Conservation (phyloP, 2,329 filamentous ascomycete genomes). For the Venturia asperata region DNA sequence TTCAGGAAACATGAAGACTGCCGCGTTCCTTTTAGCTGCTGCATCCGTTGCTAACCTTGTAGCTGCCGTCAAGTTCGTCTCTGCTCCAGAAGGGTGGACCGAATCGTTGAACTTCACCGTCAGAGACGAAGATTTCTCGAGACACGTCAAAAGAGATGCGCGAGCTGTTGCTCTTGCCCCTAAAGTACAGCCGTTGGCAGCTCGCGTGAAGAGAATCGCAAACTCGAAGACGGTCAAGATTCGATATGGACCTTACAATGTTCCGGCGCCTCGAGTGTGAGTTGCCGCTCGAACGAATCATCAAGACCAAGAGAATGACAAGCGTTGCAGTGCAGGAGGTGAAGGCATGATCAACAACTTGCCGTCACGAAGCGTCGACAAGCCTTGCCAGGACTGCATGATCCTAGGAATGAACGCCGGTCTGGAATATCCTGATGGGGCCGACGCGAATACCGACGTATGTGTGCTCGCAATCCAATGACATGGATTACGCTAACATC, state of each 20-base stretch:
- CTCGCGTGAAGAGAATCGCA: conserved; percentile 8
- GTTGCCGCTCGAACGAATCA: background rate
- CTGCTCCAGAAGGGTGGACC: conserved; percentile 13
- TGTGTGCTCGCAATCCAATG: background rate
- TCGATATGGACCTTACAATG: conserved; percentile 18
- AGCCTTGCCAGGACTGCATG: conserved; percentile 18
- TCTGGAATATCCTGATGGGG: conserved; percentile 17
- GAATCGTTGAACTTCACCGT: conserved; percentile 11
- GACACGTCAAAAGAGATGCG: background rate
- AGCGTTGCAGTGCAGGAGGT: background rate
- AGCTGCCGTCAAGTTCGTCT: conserved; percentile 10
- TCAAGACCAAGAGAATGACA: background rate
- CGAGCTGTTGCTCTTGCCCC: conserved; percentile 8
- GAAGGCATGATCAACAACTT: conserved; percentile 17
- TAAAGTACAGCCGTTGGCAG: conserved; percentile 3
- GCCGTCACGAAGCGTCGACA: conserved; percentile 9
- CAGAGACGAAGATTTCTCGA: background rate
- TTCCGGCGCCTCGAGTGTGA: conserved; percentile 16
- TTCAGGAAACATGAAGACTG: conserved; percentile 12
- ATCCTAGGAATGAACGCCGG: conserved; percentile 17
- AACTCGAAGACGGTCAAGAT: conserved; percentile 18
- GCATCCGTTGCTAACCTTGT: conserved; percentile 1
- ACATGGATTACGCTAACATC: background rate
- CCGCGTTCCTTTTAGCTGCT: background rate
- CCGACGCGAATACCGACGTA: conserved; percentile 15